Percentiles rank a stretch among this genome's conserved stretches.
These are phyloP conservation scores for Endoconidiophora polonica DNA, from an alignment of 2,329 filamentous ascomycete species.

Conservation along the genomic window DNA sequence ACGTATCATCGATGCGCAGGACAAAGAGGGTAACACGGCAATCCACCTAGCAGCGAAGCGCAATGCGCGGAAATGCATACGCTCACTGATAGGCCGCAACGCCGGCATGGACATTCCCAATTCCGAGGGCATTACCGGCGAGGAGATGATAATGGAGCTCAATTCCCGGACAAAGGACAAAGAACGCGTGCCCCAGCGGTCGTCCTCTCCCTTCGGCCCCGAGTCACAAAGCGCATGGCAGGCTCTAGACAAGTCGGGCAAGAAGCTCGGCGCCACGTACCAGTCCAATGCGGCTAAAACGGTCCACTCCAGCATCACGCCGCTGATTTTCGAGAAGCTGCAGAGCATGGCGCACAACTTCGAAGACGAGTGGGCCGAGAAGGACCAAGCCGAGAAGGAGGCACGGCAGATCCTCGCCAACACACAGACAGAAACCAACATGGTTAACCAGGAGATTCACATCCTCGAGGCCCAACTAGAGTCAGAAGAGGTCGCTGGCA, in stretches of 20 bases:
- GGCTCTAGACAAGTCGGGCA: slow-evolving; percentile 17
- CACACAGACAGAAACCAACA: slow-evolving; percentile 49
- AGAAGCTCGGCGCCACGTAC: slow-evolving; percentile 28
- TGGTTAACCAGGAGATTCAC: slow-evolving; percentile 40
- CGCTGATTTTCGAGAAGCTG: slow-evolving; percentile 55
- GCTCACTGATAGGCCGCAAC: slow-evolving; percentile 61
- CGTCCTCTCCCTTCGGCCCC: slow-evolving; percentile 54
- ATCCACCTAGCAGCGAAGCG: slow-evolving; percentile 58
- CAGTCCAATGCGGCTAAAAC: slow-evolving; percentile 51
- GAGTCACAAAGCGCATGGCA: slow-evolving; percentile 36
- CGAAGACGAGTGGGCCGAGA: slow-evolving; percentile 60
- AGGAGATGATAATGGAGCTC: slow-evolving; percentile 62
- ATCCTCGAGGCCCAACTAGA: slow-evolving; percentile 40
- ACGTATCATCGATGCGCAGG: slow-evolving; percentile 62
- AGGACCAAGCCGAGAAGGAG: slow-evolving; percentile 52
- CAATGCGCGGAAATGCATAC: slow-evolving; percentile 77
- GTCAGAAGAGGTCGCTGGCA: slow-evolving; percentile 34
- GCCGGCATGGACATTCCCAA: slow-evolving; percentile 74
- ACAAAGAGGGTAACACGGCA: slow-evolving; percentile 79
- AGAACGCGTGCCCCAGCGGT: slow-evolving; percentile 45
- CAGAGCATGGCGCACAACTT: slow-evolving; percentile 53
- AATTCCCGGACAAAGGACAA: slow-evolving; percentile 55
- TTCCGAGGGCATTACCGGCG: slow-evolving; percentile 62
- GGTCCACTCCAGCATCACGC: slow-evolving; percentile 51
- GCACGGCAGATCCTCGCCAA: slow-evolving; percentile 48